Conservation (phyloP, 257 asterid species). For the Penstemon barbatus region DNA sequence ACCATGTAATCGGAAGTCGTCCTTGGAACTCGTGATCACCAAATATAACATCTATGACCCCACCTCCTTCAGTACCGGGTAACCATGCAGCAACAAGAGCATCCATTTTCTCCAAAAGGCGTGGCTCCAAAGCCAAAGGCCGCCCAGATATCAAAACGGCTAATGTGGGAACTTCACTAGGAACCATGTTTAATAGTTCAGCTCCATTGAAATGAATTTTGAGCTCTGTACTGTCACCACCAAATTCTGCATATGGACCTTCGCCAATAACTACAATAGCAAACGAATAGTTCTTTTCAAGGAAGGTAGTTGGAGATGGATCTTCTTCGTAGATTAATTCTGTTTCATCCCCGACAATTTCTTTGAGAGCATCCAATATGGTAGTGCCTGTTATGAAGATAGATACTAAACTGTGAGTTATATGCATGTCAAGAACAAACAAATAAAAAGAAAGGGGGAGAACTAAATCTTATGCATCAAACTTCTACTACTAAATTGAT, state of each 20-base stretch:
- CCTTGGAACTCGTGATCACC: constrained; percentile 81
- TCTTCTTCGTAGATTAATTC: constrained; percentile 58
- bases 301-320: constrained; percentile 52
- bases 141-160: constrained; percentile 70
- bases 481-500: too few relatives aligned
- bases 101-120: constrained; percentile 52
- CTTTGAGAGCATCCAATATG: constrained; percentile 72
- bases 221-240: constrained; percentile 68
- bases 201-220: constrained; percentile 59
- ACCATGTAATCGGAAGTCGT: constrained; percentile 71
- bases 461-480: neutral
- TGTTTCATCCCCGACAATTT: constrained; percentile 50
- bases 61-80: constrained; percentile 82
- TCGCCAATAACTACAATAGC: constrained; percentile 86
- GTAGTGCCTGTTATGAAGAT: constrained; percentile 55
- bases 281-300: constrained; percentile 44
- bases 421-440: neutral
- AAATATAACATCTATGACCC: constrained; percentile 68
- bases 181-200: constrained; percentile 45
- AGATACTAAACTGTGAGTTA: neutral
- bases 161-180: constrained; percentile 60
- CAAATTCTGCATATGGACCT: constrained; percentile 68
- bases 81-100: constrained; percentile 87
- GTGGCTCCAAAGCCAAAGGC: constrained; percentile 64
- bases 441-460: neutral